phyloP scores from a whole-genome alignment of 768 basidiomycete species.

The Russula griseocarnosa region DNA sequence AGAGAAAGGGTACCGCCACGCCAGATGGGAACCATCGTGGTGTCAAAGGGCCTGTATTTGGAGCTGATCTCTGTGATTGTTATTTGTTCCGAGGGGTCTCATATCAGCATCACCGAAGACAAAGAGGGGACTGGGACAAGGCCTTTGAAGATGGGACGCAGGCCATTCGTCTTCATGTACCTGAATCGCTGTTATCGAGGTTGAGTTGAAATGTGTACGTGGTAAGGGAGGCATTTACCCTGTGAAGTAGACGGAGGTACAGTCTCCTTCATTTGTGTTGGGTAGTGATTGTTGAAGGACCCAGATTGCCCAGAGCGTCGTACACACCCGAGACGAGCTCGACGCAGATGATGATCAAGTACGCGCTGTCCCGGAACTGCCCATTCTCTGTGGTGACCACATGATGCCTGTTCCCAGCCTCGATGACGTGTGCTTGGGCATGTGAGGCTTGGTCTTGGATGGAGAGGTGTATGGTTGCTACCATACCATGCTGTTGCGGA shows the following conservation, averaged over 20 bases:
- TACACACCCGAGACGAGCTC: too few species aligned
- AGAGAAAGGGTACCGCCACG: constrained; percentile 42
- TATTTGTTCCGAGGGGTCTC: neutral
- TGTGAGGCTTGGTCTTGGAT: too few species aligned
- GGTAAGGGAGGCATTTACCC: constrained; percentile 29
- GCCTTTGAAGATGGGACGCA: constrained; percentile 40
- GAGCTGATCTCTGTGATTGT: constrained; percentile 38
- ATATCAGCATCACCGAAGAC: neutral
- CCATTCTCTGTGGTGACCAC: too few species aligned
- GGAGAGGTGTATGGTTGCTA: too few species aligned
- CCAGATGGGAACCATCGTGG: constrained; percentile 45
- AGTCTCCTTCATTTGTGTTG: constrained; percentile 12
- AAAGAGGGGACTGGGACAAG: neutral
- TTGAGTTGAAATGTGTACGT: neutral
- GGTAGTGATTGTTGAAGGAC: constrained; percentile 34
- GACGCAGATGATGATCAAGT: too few species aligned
- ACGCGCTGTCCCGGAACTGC: too few species aligned
- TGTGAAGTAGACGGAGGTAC: constrained; percentile 32
- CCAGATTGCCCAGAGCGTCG: constrained; percentile 43
- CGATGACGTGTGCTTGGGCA: too few species aligned
- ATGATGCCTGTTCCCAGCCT: too few species aligned
- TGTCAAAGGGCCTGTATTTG: constrained; percentile 40
- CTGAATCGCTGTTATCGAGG: constrained; percentile 36
- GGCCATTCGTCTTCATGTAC: constrained; percentile 34
- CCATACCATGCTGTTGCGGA: too few species aligned